Evolutionary conservation across 2,329 filamentous ascomycete genomes (phyloP).

Genomic region (Celoporthe dispersa): DNA sequence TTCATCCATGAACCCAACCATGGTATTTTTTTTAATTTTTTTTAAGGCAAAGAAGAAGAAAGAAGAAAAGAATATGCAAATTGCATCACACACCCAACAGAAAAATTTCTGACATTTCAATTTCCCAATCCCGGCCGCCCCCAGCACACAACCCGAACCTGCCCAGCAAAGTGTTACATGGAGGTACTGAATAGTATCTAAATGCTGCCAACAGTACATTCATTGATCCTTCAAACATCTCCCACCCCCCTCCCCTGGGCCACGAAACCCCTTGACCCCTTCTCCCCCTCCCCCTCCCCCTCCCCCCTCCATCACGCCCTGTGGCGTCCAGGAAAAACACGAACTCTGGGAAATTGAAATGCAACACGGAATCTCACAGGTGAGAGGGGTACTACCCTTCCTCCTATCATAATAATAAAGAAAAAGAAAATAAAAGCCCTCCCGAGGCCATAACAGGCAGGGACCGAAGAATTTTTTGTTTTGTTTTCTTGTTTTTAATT

Average conservation of each 20-base stretch:
- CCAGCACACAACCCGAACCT: not conserved
- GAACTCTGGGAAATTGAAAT: not conserved
- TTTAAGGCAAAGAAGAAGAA: not conserved
- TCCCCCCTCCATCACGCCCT: not conserved
- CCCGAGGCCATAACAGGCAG: not conserved
- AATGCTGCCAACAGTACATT: not conserved
- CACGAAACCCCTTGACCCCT: not conserved
- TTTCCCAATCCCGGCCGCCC: not conserved
- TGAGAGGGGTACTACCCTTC: not conserved
- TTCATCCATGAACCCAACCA: not conserved
- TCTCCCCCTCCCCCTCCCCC: not conserved
- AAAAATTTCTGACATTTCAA: not conserved
- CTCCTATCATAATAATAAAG: not conserved
- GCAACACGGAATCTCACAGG: not conserved
- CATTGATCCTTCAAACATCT: too few species aligned
- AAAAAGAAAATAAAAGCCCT: too few species aligned
- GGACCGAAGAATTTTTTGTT: not conserved
- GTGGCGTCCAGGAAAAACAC: not conserved
- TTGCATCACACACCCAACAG: not conserved
- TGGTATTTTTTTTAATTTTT: not conserved
- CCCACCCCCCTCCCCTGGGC: not conserved
- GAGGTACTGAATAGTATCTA: not conserved
- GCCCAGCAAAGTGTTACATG: not conserved
- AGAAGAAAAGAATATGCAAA: not conserved
- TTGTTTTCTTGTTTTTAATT: not conserved